phyloP scores from a whole-genome alignment of 2,329 filamentous ascomycete genomes.

The Biscogniauxia sp. region DNA sequence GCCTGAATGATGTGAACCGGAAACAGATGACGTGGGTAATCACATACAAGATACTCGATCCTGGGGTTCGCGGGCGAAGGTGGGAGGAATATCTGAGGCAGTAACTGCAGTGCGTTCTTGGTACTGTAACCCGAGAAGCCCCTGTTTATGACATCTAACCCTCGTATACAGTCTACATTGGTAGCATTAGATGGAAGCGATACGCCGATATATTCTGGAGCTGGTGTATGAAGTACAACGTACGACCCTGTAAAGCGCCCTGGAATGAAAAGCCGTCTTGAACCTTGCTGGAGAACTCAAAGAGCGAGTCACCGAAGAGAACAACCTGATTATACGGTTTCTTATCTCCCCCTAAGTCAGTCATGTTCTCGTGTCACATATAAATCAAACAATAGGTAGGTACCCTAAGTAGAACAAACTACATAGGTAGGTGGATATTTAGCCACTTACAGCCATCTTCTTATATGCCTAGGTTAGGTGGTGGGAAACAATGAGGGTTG shows the following conservation, averaged over 20 bases:
- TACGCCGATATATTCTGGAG: neutral
- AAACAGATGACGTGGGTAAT: neutral
- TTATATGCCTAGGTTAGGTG: neutral
- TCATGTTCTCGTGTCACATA: slow-evolving; percentile 13
- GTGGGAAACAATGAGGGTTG: neutral
- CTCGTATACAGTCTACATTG: slow-evolving; percentile 65
- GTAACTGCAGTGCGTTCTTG: slow-evolving; percentile 64
- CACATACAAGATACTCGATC: slow-evolving; percentile 64
- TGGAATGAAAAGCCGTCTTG: slow-evolving; percentile 71
- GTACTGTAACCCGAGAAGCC: slow-evolving; percentile 88
- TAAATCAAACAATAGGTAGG: neutral
- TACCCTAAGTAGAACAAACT: neutral
- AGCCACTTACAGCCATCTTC: slow-evolving; percentile 4
- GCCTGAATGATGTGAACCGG: slow-evolving; percentile 9
- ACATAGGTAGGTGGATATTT: neutral
- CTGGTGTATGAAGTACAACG: slow-evolving; percentile 28
- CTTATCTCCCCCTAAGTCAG: slow-evolving; percentile 30
- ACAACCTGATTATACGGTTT: slow-evolving; percentile 69
- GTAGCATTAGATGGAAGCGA: slow-evolving; percentile 5
- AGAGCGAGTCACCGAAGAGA: slow-evolving; percentile 87
- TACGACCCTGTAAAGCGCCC: slow-evolving; percentile 67
- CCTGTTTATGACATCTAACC: slow-evolving; percentile 83
- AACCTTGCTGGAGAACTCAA: slow-evolving; percentile 64
- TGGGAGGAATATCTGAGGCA: slow-evolving; percentile 70
- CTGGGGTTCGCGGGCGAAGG: slow-evolving; percentile 54